These are phyloP conservation scores for Neonectria ditissima DNA, from an alignment of 2,329 filamentous ascomycete species.

Conservation along the genomic window DNA sequence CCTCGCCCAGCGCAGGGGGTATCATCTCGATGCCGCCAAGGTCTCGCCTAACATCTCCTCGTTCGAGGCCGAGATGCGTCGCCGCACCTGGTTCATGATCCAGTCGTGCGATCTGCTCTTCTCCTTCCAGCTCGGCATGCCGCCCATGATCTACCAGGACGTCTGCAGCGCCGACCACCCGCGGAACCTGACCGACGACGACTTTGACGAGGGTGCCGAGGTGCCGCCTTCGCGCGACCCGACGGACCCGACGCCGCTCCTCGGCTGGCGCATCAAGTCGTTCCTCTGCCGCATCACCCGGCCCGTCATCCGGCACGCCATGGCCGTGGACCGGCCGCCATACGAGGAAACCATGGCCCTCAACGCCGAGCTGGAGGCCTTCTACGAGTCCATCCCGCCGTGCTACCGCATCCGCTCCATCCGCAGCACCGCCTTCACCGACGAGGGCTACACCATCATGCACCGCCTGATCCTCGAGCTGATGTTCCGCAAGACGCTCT, in stretches of 20 bases:
- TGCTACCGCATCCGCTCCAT: conserved; percentile 57
- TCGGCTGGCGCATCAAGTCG: conserved; percentile 59
- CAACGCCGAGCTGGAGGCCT: conserved; percentile 55
- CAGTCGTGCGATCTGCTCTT: conserved; percentile 62
- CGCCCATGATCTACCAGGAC: conserved; percentile 60
- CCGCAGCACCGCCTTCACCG: conserved; percentile 55
- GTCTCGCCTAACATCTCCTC: conserved; percentile 56
- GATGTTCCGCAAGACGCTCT: conserved; percentile 61
- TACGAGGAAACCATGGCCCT: conserved; percentile 52
- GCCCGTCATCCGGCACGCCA: conserved; percentile 56
- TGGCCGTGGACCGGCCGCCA: conserved; percentile 52
- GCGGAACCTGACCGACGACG: conserved; percentile 61
- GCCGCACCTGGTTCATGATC: conserved; percentile 61
- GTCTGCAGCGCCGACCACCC: conserved; percentile 61
- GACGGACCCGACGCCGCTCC: conserved; percentile 57
- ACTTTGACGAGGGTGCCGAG: conserved; percentile 61
- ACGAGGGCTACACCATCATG: conserved; percentile 59
- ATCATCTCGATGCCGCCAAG: conserved; percentile 61
- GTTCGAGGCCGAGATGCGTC: conserved; percentile 64
- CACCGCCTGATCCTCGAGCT: conserved; percentile 62
- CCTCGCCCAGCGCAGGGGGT: conserved; percentile 64
- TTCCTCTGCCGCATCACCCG: conserved; percentile 57
- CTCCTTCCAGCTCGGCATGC: conserved; percentile 65
- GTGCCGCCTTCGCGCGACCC: conserved; percentile 57
- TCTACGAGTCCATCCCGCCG: conserved; percentile 51